Evolutionary conservation across 2,329 filamentous ascomycete genomes (phyloP).

Genomic region (Phaeosphaeria sp.): DNA sequence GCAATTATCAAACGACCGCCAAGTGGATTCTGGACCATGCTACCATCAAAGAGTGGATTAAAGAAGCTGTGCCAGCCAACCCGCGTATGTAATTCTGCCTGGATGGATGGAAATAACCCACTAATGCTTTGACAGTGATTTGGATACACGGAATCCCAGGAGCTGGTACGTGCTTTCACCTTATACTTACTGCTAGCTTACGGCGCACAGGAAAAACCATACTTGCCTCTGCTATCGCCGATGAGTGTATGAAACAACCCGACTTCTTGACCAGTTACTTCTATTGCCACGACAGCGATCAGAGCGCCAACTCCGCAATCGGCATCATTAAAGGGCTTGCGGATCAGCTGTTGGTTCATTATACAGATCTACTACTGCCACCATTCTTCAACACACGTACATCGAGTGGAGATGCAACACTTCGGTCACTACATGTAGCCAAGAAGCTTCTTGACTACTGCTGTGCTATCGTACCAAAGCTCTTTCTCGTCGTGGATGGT

Average conservation of each 20-base stretch:
- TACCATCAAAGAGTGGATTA: conserved; percentile 25
- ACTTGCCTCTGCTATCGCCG: conserved; percentile 32
- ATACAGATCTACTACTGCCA: conserved; percentile 20
- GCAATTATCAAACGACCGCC: conserved; percentile 17
- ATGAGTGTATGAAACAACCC: conserved; percentile 15
- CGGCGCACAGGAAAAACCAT: conserved; percentile 31
- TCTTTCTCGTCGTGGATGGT: conserved; percentile 34
- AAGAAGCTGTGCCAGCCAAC: conserved; percentile 8
- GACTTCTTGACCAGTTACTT: conserved; percentile 22
- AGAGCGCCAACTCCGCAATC: conserved; percentile 16
- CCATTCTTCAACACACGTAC: conserved; percentile 13
- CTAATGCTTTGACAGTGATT: background rate
- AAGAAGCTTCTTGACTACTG: conserved; percentile 28
- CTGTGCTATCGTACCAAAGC: conserved; percentile 19
- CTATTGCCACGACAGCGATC: conserved; percentile 31
- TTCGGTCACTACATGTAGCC: conserved; percentile 18
- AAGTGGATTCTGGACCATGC: conserved; percentile 29
- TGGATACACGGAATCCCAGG: conserved; percentile 27
- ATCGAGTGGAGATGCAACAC: conserved; percentile 23
- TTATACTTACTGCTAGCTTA: background rate
- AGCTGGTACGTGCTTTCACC: conserved; percentile 19
- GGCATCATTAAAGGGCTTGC: conserved; percentile 24
- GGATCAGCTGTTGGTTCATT: conserved; percentile 23
- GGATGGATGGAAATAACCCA: background rate
- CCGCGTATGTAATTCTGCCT: background rate